These are phyloP conservation scores for Boletales sp. DNA, from an alignment of 768 basidiomycete genomes.

Conservation along the genomic window DNA sequence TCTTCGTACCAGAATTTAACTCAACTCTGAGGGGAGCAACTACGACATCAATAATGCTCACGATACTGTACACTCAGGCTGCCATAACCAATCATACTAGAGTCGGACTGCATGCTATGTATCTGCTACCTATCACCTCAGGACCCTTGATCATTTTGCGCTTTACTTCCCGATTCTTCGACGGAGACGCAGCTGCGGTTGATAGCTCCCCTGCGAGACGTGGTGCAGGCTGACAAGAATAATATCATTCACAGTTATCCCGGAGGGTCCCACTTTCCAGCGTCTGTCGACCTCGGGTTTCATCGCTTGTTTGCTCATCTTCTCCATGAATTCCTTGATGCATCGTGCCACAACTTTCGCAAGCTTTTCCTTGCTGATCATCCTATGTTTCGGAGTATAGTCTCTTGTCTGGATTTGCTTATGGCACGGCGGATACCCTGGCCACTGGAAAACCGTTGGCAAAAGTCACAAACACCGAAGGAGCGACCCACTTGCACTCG, in stretches of 20 bases:
- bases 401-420: slow-evolving; percentile 71
- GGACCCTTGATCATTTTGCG: too few relatives aligned
- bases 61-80: too few relatives aligned
- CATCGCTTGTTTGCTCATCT: slow-evolving; percentile 4
- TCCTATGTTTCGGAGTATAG: slow-evolving; percentile 62
- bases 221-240: slow-evolving; percentile 73
- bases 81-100: too few relatives aligned
- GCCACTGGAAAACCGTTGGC: slow-evolving; percentile 50
- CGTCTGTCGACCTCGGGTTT: background rate
- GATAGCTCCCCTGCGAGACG: slow-evolving; percentile 77
- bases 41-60: too few relatives aligned
- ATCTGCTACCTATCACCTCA: too few relatives aligned
- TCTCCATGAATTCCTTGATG: slow-evolving; percentile 28
- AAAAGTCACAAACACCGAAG: background rate
- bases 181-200: slow-evolving; percentile 60
- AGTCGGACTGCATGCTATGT: too few relatives aligned
- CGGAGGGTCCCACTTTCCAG: slow-evolving; percentile 15
- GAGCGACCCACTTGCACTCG: slow-evolving; percentile 51
- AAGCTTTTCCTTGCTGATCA: slow-evolving; percentile 64
- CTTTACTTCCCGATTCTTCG: background rate
- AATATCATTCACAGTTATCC: slow-evolving; percentile 10
- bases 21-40: too few relatives aligned
- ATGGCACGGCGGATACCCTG: slow-evolving; percentile 67
- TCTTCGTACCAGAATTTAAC: too few relatives aligned
- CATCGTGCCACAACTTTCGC: slow-evolving; percentile 71